Conservation (phyloP, 164 flowering plant species). For the Paratinospora sagittata region DNA sequence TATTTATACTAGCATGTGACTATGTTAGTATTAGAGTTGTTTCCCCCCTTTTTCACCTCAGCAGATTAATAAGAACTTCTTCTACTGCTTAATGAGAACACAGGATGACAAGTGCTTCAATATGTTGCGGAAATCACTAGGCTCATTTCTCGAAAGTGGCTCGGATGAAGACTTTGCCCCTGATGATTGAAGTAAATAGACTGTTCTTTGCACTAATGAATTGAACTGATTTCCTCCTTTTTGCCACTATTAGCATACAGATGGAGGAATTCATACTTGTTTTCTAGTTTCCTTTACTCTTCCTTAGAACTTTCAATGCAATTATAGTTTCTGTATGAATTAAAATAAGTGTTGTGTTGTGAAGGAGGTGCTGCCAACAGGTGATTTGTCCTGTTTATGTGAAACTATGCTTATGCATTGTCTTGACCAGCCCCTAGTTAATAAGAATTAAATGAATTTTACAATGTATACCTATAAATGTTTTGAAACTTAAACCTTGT, state of each 20-base stretch:
- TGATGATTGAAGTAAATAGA: conserved; percentile 46
- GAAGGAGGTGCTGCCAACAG: too few relatives aligned
- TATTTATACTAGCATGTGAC: neutral
- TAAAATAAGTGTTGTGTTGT: neutral
- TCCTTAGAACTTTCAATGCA: too few relatives aligned
- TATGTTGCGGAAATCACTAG: conserved; percentile 77
- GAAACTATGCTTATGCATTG: too few relatives aligned
- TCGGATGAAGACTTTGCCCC: conserved; percentile 77
- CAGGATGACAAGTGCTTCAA: conserved; percentile 91
- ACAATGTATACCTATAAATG: too few relatives aligned
- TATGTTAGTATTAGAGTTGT: neutral
- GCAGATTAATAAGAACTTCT: neutral
- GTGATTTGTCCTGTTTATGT: too few relatives aligned
- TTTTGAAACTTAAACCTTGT: too few relatives aligned
- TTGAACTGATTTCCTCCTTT: neutral
- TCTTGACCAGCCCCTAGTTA: too few relatives aligned
- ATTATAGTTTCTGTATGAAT: neutral
- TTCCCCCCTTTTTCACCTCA: neutral
- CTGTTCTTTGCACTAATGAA: neutral
- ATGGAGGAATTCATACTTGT: too few relatives aligned
- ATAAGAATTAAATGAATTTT: too few relatives aligned
- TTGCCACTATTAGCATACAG: neutral
- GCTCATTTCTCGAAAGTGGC: conserved; percentile 60
- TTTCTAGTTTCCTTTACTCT: neutral
- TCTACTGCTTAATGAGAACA: conserved; percentile 4